Base-by-base conservation (phyloP, 2,329 filamentous ascomycete genomes). In the Botrytis sinoallii region DNA sequence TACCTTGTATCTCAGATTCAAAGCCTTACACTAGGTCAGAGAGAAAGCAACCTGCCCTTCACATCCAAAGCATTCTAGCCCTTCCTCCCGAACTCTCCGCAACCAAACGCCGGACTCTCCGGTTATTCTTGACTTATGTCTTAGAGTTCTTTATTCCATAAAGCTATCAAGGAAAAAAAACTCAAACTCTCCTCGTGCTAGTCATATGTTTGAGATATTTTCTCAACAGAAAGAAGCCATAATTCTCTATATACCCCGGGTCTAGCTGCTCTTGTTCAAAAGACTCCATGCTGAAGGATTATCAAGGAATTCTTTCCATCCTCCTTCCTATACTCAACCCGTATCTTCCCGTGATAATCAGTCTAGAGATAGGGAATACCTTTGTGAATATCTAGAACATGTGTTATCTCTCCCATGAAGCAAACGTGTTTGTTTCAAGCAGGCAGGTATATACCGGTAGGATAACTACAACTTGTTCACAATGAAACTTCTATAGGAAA, bases 261-360 rank as follows among this genome's bases (percentile, higher is more conserved):
- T 40, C 29, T 29, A n/a, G 32, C 22, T n/a, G 3, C n/a, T 1
- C 38, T 20, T 5, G 1, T 0, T 22, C 10, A 1, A 52, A 55
- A 52, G 1, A n/a, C 1, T 3, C n/a, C 22, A 18, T n/a, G 4
- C 6, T 20, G 7, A 16, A 35, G 7, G 18, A 9, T 1, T 52
- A n/a, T 9, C 20, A 38, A 66, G 22, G 12, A 6, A 16, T 20
- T 7, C 3, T 38, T 20, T 52, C 22, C 14, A 38, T 52, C 22
- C 2, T 20, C 4, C 12, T n/a, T 0, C 44, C 35, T n/a, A 1
- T 55, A 12, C 22, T 38, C 8, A n/a, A 4, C 14, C 48, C 48
- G 25, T 5, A 4, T 14, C 2, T 52, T n/a, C 1, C 48, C 10
- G 22, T 14, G 0, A 14, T n/a, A 12, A 12, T 4, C 0, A 0